Evolutionary conservation across 2,329 filamentous ascomycete species (phyloP).

Genomic region (Knoxdaviesia capensis): DNA sequence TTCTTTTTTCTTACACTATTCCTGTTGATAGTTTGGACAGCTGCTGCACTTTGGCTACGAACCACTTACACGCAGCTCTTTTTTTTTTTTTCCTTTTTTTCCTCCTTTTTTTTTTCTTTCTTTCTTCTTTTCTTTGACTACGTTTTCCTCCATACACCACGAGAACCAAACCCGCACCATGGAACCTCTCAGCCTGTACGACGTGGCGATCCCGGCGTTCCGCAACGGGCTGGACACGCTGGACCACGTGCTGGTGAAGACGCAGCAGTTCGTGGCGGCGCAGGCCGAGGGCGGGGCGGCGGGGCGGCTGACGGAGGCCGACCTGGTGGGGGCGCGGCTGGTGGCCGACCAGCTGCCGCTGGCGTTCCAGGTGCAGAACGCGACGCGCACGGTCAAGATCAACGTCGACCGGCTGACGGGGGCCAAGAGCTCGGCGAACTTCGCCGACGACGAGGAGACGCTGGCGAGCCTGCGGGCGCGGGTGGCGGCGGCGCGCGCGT

Average conservation of each 20-base stretch:
- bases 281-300: too few species aligned
- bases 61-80: neutral
- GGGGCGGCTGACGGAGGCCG: conserved; percentile 2
- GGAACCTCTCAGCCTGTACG: too few species aligned
- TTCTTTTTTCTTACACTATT: too few species aligned
- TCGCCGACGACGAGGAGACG: conserved; percentile 12
- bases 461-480: conserved; percentile 12
- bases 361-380: conserved; percentile 13
- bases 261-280: too few species aligned
- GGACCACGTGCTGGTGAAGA: too few species aligned
- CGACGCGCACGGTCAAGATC: conserved; percentile 11
- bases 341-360: conserved; percentile 15
- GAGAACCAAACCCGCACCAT: too few species aligned
- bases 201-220: too few species aligned
- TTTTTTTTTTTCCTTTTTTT: conserved; percentile 1
- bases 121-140: neutral
- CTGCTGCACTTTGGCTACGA: too few species aligned
- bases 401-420: conserved; percentile 10
- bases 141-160: neutral
- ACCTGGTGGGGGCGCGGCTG: conserved; percentile 7
- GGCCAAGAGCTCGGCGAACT: conserved; percentile 5
- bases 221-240: too few species aligned
- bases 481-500: conserved; percentile 11
- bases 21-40: too few species aligned
- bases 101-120: neutral